Conservation (phyloP, 768 basidiomycete species). For the Melanogaster broomeanus region DNA sequence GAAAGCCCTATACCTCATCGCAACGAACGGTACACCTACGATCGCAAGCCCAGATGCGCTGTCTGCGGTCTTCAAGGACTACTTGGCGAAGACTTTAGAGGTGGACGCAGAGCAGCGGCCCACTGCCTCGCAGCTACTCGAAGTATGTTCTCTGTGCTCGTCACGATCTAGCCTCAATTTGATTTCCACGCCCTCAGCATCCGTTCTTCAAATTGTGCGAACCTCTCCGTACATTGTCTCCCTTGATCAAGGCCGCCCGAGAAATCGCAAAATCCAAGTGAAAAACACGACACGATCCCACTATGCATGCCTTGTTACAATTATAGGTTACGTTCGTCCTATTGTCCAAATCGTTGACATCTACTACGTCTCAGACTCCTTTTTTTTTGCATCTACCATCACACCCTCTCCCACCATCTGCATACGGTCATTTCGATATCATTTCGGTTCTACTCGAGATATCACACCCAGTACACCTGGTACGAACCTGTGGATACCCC, state of each 20-base stretch:
- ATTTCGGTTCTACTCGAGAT: constrained; percentile 10
- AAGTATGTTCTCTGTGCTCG: constrained; percentile 45
- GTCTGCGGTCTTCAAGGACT: constrained; percentile 83
- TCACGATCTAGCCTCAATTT: not conserved
- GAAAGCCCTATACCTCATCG: constrained; percentile 96
- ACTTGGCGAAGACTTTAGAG: constrained; percentile 84
- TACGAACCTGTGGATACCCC: constrained; percentile 11
- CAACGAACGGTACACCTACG: constrained; percentile 96
- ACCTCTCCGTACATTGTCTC: constrained; percentile 81
- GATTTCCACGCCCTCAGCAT: constrained; percentile 48
- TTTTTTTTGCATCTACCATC: constrained; percentile 20
- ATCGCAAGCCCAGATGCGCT: constrained; percentile 88
- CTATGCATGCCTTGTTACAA: not conserved
- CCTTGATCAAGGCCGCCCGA: constrained; percentile 89
- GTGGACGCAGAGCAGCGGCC: constrained; percentile 96
- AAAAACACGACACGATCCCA: not conserved
- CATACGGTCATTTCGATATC: constrained; percentile 14
- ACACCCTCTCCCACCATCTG: constrained; percentile 12
- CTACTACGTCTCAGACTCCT: constrained; percentile 5
- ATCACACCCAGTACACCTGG: constrained; percentile 3
- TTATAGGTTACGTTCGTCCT: not conserved
- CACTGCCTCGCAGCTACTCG: constrained; percentile 75
- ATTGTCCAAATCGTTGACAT: constrained; percentile 11
- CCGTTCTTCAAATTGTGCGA: constrained; percentile 88
- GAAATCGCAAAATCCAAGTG: constrained; percentile 73